Evolutionary conservation across 2,329 filamentous ascomycete species (phyloP), one percentile per base, ranked within the genome.

Genomic region (Periconia sp.): DNA sequence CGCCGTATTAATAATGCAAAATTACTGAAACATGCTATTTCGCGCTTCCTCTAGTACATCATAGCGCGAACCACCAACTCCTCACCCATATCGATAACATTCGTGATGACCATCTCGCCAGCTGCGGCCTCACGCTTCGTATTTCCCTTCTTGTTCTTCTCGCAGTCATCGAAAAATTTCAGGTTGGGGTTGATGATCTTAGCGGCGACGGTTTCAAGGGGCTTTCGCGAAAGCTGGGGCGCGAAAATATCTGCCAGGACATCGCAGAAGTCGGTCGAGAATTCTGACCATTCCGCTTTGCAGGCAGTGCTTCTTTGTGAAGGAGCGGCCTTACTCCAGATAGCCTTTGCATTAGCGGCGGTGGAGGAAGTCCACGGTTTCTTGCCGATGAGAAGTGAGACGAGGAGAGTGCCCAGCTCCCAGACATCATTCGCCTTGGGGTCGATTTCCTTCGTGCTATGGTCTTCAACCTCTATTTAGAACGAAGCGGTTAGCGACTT

Each of bases 141-240:
- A 28, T 11, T 36, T 16, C 12, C 12, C 19, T 19, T 36, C 16
- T 36, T 36, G 6, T 36, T 23, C 19, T 36, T 36, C 9, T 36
- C 33, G 17, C 33, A 36, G 8, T 30, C 36, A 39, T 30, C 36
- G 25, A 39, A 30, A 19, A 39, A 15, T 16, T 39, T 39, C 36
- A 39, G 18, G 19, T 30, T 39, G 9, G 36, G 36, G 19, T 39
- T 39, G 12, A 30, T 13, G 10, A 39, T 18, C 36, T 18, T 31
- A 10, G 23, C 10, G 23, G 11, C 12, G 11, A 39, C 13, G 24
- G 19, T 21, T n/a, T 30, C 25, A 3, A 39, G 16, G 4, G 23
- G n/a, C 25, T 39, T 39, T 5, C 36, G 23, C 8, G n/a, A 15
- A 30, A 30, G 23, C 25, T 39, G 23, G 5, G 15, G 23, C 13